Evolutionary conservation across 2,329 filamentous ascomycete genomes (phyloP).

Genomic region (Sordariomycetes sp.): DNA sequence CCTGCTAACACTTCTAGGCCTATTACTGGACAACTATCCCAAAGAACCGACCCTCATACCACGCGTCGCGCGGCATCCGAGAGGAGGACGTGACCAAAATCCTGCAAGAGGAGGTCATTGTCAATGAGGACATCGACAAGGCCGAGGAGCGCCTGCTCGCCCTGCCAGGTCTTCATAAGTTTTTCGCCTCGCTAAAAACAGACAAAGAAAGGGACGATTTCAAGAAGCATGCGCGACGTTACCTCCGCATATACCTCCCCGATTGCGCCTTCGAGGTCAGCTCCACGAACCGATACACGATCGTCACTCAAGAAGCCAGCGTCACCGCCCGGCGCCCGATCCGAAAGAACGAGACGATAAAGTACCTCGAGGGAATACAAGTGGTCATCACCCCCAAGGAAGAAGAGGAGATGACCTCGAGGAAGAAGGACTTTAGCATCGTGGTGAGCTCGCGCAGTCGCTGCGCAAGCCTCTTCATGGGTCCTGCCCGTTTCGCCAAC

Average conservation of each 20-base stretch:
- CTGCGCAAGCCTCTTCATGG: conserved; percentile 81
- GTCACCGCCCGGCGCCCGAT: conserved; percentile 72
- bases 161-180: conserved; percentile 62
- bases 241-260: conserved; percentile 82
- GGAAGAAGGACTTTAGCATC: conserved; percentile 91
- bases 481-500: conserved; percentile 90
- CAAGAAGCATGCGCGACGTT: conserved; percentile 70
- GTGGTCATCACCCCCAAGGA: conserved; percentile 88
- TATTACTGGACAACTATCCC: conserved; percentile 96
- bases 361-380: conserved; percentile 82
- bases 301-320: conserved; percentile 77
- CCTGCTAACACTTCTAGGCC: conserved; percentile 38
- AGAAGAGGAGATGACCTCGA: conserved; percentile 65
- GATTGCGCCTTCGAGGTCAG: conserved; percentile 90
- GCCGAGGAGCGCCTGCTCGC: conserved; percentile 63
- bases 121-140: conserved; percentile 55
- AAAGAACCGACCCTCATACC: conserved; percentile 83
- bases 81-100: conserved; percentile 49
- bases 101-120: conserved; percentile 52
- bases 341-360: conserved; percentile 71
- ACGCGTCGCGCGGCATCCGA: conserved; percentile 66
- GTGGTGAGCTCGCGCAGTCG: conserved; percentile 90
- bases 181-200: conserved; percentile 52
- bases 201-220: conserved; percentile 80
- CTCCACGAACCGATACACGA: conserved; percentile 89